Evolutionary conservation across 176 grass and related monocot species (phyloP).

Genomic region (Avena sativa): DNA sequence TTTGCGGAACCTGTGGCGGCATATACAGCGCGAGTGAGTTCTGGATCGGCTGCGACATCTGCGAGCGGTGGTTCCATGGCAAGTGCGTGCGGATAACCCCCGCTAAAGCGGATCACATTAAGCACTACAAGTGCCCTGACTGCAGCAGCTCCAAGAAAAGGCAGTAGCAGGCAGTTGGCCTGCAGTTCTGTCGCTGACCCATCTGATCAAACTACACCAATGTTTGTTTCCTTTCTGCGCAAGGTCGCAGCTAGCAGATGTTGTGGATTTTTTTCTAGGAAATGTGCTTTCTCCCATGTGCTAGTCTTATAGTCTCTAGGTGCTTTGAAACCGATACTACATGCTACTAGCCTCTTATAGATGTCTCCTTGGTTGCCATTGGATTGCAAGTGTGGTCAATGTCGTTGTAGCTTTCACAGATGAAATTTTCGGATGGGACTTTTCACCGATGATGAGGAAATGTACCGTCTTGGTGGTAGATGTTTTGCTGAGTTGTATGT

Average conservation of each 20-base stretch:
- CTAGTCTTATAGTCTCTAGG: conserved; percentile 26
- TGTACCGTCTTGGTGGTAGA: neutral
- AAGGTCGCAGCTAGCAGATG: conserved; percentile 41
- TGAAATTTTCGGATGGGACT: neutral
- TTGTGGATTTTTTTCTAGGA: conserved; percentile 44
- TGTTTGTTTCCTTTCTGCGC: neutral
- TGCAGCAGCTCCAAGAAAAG: conserved; percentile 81
- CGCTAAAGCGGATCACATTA: conserved; percentile 71
- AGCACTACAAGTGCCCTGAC: conserved; percentile 83
- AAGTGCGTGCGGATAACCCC: conserved; percentile 80
- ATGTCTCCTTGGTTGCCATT: conserved; percentile 21
- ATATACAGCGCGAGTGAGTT: conserved; percentile 65
- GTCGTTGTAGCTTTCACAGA: neutral
- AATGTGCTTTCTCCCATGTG: conserved; percentile 30
- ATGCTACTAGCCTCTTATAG: conserved; percentile 2
- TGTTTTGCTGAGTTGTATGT: neutral
- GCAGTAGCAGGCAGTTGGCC: conserved; percentile 28
- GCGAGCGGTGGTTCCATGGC: conserved; percentile 83
- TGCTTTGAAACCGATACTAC: conserved; percentile 30
- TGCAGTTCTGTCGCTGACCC: conserved; percentile 33
- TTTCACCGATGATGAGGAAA: neutral
- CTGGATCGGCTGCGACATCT: conserved; percentile 83
- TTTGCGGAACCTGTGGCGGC: conserved; percentile 58
- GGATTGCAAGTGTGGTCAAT: neutral
- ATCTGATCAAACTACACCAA: conserved; percentile 48